Conservation (phyloP, 2,329 filamentous ascomycete genomes). For the Pyrenochaeta sp. region DNA sequence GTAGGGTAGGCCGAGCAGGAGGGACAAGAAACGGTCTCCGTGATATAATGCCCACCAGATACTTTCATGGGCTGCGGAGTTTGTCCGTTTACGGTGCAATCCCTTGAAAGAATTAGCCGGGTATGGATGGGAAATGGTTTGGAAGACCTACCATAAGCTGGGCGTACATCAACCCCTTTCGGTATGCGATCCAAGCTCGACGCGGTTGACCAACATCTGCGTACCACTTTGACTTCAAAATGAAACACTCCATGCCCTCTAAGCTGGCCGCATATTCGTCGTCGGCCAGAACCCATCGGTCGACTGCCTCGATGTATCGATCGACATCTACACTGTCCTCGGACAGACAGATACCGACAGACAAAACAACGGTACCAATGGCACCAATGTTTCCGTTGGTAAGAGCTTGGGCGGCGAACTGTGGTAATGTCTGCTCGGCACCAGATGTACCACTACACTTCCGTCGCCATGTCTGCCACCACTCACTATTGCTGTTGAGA, state of each 20-base stretch:
- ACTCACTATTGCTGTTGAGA: constrained; percentile 47
- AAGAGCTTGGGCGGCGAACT: constrained; percentile 55
- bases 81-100: constrained; percentile 47
- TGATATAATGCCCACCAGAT: constrained; percentile 52
- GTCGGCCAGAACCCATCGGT: constrained; percentile 57
- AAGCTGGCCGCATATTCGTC: constrained; percentile 60
- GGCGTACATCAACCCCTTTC: constrained; percentile 60
- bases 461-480: constrained; percentile 53
- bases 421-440: constrained; percentile 43
- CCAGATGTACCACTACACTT: constrained; percentile 53
- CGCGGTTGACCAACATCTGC: constrained; percentile 64
- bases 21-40: constrained; percentile 59
- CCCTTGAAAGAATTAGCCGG: constrained; percentile 37
- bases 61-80: constrained; percentile 42
- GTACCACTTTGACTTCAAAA: constrained; percentile 61
- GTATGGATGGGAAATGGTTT: background rate
- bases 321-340: constrained; percentile 56
- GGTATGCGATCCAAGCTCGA: constrained; percentile 61
- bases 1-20: constrained; percentile 63
- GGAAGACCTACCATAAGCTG: constrained; percentile 58
- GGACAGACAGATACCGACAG: constrained; percentile 48
- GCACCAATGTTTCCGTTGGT: constrained; percentile 51
- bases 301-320: constrained; percentile 55
- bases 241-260: constrained; percentile 61
- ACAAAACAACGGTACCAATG: constrained; percentile 47